Evolutionary conservation across 192 early-diverging fungal species (phyloP).

Genomic region (Obelidium mucronatum): DNA sequence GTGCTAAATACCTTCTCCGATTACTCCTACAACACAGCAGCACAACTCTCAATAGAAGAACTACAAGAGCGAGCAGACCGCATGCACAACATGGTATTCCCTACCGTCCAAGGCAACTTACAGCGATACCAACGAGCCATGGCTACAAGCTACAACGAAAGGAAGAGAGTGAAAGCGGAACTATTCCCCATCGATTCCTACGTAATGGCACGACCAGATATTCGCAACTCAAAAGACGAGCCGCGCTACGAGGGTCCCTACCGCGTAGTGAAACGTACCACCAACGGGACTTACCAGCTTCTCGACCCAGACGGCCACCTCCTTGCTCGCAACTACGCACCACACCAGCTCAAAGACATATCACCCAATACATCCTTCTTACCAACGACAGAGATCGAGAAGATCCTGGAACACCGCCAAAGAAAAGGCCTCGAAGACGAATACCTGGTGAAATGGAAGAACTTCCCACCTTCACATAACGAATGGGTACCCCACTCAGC

Average conservation of each 20-base stretch:
- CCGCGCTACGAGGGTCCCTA: slow-evolving; percentile 37
- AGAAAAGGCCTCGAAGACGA: background rate
- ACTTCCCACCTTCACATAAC: background rate
- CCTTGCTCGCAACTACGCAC: slow-evolving; percentile 30
- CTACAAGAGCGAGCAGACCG: background rate
- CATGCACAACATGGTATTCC: slow-evolving; percentile 15
- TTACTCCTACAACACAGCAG: slow-evolving; percentile 14
- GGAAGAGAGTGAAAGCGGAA: background rate
- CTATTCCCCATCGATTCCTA: slow-evolving; percentile 24
- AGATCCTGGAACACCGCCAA: slow-evolving; percentile 17
- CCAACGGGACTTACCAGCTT: slow-evolving; percentile 31
- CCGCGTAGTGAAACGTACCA: slow-evolving; percentile 16
- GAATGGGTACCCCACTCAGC: background rate
- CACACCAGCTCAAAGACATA: slow-evolving; percentile 29
- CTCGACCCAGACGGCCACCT: slow-evolving; percentile 32
- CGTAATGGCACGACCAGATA: slow-evolving; percentile 10
- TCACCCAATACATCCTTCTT: slow-evolving; percentile 20
- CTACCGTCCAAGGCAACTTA: background rate
- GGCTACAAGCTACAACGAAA: background rate
- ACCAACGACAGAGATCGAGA: slow-evolving; percentile 23
- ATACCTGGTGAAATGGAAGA: slow-evolving; percentile 3
- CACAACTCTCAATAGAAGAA: background rate
- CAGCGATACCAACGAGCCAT: background rate
- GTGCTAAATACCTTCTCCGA: slow-evolving; percentile 38
- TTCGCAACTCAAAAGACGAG: background rate